Conservation (phyloP, 2,329 filamentous ascomycete species). For the Alternaria sp. region DNA sequence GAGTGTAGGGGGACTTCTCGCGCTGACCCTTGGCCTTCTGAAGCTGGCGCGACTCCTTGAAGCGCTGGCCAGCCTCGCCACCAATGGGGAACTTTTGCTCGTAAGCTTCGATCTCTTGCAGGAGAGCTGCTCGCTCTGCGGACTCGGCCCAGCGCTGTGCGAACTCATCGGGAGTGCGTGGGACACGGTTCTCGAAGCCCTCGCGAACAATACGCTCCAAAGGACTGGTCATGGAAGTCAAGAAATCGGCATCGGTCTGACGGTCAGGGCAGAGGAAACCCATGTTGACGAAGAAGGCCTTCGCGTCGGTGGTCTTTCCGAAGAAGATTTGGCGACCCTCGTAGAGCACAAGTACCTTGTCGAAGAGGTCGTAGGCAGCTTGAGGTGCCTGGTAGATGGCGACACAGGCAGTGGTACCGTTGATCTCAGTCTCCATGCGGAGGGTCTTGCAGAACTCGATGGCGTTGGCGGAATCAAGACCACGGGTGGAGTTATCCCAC, state of each 20-base stretch:
- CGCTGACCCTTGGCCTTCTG: slow-evolving; percentile 60
- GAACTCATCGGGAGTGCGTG: slow-evolving; percentile 58
- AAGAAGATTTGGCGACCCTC: slow-evolving; percentile 75
- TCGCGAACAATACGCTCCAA: slow-evolving; percentile 54
- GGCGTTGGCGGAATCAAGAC: slow-evolving; percentile 76
- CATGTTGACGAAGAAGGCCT: slow-evolving; percentile 71
- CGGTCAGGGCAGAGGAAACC: slow-evolving; percentile 75
- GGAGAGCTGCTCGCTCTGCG: slow-evolving; percentile 52
- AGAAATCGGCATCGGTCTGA: slow-evolving; percentile 76
- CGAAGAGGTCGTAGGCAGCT: slow-evolving; percentile 71
- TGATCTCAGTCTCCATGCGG: slow-evolving; percentile 70
- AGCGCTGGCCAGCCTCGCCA: slow-evolving; percentile 53
- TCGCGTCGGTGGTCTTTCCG: slow-evolving; percentile 67
- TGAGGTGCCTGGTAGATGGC: slow-evolving; percentile 78
- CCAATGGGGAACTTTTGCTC: slow-evolving; percentile 54
- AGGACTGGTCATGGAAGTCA: slow-evolving; percentile 72
- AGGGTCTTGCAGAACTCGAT: slow-evolving; percentile 77
- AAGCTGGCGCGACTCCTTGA: slow-evolving; percentile 53
- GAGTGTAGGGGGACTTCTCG: slow-evolving; percentile 77
- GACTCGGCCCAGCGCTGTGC: slow-evolving; percentile 62
- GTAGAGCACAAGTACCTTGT: slow-evolving; percentile 72
- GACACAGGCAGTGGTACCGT: slow-evolving; percentile 69
- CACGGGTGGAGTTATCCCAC: slow-evolving; percentile 81
- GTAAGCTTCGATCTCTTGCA: slow-evolving; percentile 55
- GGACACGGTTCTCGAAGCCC: slow-evolving; percentile 55